Conservation (phyloP, 1,284 basidiomycete genomes). For the Vanrija sp. region DNA sequence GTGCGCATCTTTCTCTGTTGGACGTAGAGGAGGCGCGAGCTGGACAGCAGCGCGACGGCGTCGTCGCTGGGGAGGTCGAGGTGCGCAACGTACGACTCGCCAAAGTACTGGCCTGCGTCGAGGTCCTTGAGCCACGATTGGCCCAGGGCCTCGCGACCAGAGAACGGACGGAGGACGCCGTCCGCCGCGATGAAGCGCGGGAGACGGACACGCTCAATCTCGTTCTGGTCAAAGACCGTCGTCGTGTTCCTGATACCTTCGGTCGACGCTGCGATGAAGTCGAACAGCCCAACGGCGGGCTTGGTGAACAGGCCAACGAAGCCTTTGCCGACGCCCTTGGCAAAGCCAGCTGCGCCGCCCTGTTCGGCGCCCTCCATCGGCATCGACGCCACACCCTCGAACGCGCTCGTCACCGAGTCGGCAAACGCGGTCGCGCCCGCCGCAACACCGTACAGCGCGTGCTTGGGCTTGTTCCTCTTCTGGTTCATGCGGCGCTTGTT, state of each 20-base stretch:
- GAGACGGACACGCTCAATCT: constrained; percentile 81
- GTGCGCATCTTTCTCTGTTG: constrained; percentile 79
- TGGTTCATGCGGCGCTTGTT: constrained; percentile 80
- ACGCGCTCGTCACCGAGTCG: constrained; percentile 87
- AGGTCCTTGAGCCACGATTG: constrained; percentile 95
- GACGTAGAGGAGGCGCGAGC: constrained; percentile 73
- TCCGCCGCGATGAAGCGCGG: constrained; percentile 84
- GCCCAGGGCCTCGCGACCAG: constrained; percentile 81
- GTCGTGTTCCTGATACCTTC: constrained; percentile 99
- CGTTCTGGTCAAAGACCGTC: constrained; percentile 91
- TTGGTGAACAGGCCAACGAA: constrained; percentile 90
- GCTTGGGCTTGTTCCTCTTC: constrained; percentile 88
- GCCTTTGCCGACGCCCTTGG: constrained; percentile 96
- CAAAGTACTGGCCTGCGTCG: constrained; percentile 64
- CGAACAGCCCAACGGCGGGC: constrained; percentile 93
- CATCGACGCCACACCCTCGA: constrained; percentile 94
- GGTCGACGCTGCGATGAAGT: constrained; percentile 91
- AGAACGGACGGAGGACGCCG: constrained; percentile 79
- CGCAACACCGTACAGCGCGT: constrained; percentile 94
- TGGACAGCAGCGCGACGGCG: constrained; percentile 77
- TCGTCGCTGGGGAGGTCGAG: constrained; percentile 78
- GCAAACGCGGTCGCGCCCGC: constrained; percentile 93
- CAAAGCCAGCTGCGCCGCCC: constrained; percentile 91
- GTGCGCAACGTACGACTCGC: constrained; percentile 87
- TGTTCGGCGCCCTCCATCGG: constrained; percentile 95